phyloP scores from a whole-genome alignment of 2,329 filamentous ascomycete genomes.

The Ophiostoma himal-ulmi region DNA sequence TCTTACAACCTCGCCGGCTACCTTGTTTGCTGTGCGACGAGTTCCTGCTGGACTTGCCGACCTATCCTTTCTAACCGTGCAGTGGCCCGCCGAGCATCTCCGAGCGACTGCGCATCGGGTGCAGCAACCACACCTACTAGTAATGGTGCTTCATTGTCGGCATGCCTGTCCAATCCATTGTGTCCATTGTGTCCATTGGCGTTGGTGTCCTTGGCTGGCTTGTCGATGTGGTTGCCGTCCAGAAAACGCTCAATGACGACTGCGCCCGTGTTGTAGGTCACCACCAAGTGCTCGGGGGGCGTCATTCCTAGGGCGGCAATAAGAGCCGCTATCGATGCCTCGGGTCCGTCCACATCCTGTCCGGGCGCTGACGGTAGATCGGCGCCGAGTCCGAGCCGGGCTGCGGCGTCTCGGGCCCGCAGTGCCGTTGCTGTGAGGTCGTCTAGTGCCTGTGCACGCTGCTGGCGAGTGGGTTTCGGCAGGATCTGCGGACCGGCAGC shows the following conservation, averaged over 20 bases:
- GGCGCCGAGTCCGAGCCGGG: constrained; percentile 45
- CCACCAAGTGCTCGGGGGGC: constrained; percentile 50
- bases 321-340: constrained; percentile 44
- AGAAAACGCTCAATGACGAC: constrained; percentile 40
- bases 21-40: constrained; percentile 36
- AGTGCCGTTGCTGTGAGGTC: constrained; percentile 49
- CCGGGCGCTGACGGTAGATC: constrained; percentile 7
- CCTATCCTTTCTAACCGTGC: constrained; percentile 50
- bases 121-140: constrained; percentile 53
- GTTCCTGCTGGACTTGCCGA: constrained; percentile 49
- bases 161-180: constrained; percentile 2
- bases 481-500: neutral
- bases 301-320: constrained; percentile 43
- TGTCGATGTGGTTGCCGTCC: constrained; percentile 27
- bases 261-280: constrained; percentile 46
- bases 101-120: constrained; percentile 40
- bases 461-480: constrained; percentile 24
- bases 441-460: constrained; percentile 43
- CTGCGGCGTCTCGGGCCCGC: constrained; percentile 47
- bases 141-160: constrained; percentile 35
- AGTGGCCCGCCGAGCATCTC: constrained; percentile 49
- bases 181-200: neutral
- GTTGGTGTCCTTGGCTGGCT: constrained; percentile 26
- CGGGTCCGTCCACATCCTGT: constrained; percentile 14
- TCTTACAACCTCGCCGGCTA: neutral